phyloP scores from a whole-genome alignment of 805 yeast species.

The Zygosaccharomyces rouxii region DNA sequence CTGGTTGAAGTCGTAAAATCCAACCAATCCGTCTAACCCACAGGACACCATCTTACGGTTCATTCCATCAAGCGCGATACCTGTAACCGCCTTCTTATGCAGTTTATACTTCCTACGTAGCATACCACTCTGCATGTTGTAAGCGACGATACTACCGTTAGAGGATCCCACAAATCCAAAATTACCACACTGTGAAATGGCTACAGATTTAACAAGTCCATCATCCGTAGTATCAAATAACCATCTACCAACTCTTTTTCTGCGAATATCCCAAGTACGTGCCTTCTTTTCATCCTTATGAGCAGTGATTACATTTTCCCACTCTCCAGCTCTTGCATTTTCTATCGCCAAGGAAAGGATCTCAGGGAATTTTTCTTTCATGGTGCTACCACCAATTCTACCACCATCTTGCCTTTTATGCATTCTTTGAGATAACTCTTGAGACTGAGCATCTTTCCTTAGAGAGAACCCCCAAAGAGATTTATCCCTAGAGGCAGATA shows the following conservation, averaged over 20 bases:
- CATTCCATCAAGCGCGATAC: slow-evolving; percentile 84
- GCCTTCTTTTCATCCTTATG: slow-evolving; percentile 82
- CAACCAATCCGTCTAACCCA: slow-evolving; percentile 85
- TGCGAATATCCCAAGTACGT: slow-evolving; percentile 82
- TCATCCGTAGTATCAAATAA: slow-evolving; percentile 69
- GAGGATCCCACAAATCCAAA: slow-evolving; percentile 90
- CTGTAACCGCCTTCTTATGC: slow-evolving; percentile 80
- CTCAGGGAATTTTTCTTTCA: slow-evolving; percentile 73
- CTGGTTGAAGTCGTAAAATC: slow-evolving; percentile 78
- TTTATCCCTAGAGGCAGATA: slow-evolving; percentile 82
- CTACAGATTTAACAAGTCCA: slow-evolving; percentile 67
- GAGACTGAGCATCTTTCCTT: slow-evolving; percentile 94
- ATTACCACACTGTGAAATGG: slow-evolving; percentile 90
- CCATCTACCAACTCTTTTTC: slow-evolving; percentile 76
- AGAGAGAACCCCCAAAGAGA: slow-evolving; percentile 89
- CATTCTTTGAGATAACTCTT: slow-evolving; percentile 78
- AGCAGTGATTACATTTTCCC: slow-evolving; percentile 91
- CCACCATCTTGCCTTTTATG: slow-evolving; percentile 42
- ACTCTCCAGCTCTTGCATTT: slow-evolving; percentile 73
- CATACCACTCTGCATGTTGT: slow-evolving; percentile 88
- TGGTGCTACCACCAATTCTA: slow-evolving; percentile 55
- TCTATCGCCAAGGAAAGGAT: slow-evolving; percentile 66
- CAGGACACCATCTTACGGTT: slow-evolving; percentile 81
- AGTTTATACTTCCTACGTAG: slow-evolving; percentile 63
- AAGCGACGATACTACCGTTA: slow-evolving; percentile 76